Evolutionary conservation across 1,284 basidiomycete genomes (phyloP).

Genomic region (Omphalotus olearius): DNA sequence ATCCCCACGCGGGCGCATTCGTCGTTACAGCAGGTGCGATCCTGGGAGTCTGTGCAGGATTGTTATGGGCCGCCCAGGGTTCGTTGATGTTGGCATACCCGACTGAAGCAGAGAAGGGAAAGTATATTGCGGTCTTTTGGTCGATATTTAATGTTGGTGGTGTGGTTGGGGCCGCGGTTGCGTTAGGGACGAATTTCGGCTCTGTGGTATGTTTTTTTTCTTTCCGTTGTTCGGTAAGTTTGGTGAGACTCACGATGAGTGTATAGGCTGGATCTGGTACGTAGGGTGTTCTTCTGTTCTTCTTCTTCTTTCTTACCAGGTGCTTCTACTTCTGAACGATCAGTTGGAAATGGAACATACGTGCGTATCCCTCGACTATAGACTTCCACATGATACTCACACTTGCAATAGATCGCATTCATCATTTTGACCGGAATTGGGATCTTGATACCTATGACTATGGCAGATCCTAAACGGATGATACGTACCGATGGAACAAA

Average conservation of each 20-base stretch:
- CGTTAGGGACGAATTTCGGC: constrained; percentile 54
- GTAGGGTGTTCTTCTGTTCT: constrained; percentile 8
- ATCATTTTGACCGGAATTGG: constrained; percentile 66
- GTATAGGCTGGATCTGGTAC: constrained; percentile 27
- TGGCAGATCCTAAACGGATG: constrained; percentile 67
- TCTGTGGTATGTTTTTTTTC: constrained; percentile 31
- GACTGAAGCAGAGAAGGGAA: constrained; percentile 74
- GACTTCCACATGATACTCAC: not conserved
- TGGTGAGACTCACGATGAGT: not conserved
- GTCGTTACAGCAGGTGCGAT: constrained; percentile 77
- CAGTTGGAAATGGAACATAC: constrained; percentile 60
- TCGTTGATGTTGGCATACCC: constrained; percentile 83
- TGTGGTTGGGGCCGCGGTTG: constrained; percentile 65
- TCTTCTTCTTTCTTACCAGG: not conserved
- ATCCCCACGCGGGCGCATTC: constrained; percentile 53
- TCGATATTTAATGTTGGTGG: constrained; percentile 71
- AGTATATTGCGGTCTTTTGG: constrained; percentile 78
- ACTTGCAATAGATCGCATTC: constrained; percentile 59
- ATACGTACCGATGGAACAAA: constrained; percentile 71
- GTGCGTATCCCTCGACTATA: constrained; percentile 30
- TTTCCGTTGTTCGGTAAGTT: not conserved
- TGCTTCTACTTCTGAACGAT: constrained; percentile 6
- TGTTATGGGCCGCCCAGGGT: constrained; percentile 87
- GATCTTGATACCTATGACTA: constrained; percentile 55
- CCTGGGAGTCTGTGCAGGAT: constrained; percentile 78